A percentile compares a stretch with the other conserved stretches of the same genome.
Conservation (phyloP, 768 basidiomycete species). For the Hericium erinaceus region DNA sequence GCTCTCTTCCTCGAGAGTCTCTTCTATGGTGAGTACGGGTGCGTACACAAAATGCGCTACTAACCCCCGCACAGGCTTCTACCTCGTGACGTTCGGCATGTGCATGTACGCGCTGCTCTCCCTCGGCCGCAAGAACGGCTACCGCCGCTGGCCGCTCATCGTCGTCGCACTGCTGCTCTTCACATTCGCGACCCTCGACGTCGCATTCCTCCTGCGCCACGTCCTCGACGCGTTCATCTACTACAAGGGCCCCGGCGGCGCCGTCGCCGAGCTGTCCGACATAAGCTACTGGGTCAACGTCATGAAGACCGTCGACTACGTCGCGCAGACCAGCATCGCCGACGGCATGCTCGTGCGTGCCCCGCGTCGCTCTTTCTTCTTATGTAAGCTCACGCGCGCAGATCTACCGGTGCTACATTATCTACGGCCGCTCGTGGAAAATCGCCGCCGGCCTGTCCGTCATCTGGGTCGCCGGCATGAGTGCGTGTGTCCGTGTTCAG, state of each 20-base stretch:
- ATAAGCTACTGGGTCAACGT: conserved; percentile 33
- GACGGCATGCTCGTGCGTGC: conserved; percentile 31
- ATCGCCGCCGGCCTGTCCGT: conserved; percentile 12
- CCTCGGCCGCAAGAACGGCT: conserved; percentile 16
- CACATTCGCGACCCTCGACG: conserved; percentile 30
- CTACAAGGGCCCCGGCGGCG: conserved; percentile 20
- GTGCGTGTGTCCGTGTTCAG: conserved; percentile 4
- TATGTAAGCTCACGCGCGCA: neutral
- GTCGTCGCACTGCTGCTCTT: conserved; percentile 30
- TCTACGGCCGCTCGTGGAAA: conserved; percentile 14
- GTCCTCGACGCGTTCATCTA: conserved; percentile 34
- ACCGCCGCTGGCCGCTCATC: conserved; percentile 26
- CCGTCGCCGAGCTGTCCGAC: conserved; percentile 24
- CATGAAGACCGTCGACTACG: conserved; percentile 32
- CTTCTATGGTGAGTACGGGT: conserved; percentile 6
- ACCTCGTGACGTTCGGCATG: conserved; percentile 10
- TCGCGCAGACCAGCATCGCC: conserved; percentile 33
- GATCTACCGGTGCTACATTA: conserved; percentile 19
- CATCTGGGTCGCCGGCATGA: conserved; percentile 15
- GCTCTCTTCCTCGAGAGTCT: conserved; percentile 12
- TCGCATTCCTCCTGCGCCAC: conserved; percentile 30
- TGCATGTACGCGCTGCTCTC: conserved; percentile 28
- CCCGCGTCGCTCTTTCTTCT: neutral
- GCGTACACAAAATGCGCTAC: neutral
- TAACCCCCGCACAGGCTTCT: conserved; percentile 2